Evolutionary conservation across 352 stramenopile genomes (phyloP).

Genomic region (Phytophthora gonapodyides): DNA sequence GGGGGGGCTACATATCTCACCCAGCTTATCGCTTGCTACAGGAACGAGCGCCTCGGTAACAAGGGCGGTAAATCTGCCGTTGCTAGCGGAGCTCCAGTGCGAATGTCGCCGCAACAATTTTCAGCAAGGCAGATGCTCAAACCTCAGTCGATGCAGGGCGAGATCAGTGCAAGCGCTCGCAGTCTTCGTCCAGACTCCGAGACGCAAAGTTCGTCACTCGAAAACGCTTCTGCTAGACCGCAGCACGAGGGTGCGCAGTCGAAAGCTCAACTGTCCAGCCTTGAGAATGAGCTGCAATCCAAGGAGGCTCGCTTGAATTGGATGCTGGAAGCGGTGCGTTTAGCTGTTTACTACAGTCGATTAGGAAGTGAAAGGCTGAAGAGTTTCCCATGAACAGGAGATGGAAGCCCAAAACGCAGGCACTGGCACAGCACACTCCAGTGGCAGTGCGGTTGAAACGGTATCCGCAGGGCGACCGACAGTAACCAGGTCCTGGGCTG

Average conservation of each 20-base stretch:
- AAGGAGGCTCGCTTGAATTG: slow-evolving; percentile 69
- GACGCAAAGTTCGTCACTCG: slow-evolving; percentile 3
- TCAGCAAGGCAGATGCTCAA: slow-evolving; percentile 36
- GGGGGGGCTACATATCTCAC: neutral
- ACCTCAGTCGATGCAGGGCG: slow-evolving; percentile 1
- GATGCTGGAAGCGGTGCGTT: slow-evolving; percentile 69
- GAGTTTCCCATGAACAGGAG: slow-evolving; percentile 39
- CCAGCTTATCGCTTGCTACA: neutral
- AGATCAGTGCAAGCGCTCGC: slow-evolving; percentile 11
- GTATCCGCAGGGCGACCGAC: slow-evolving; percentile 14
- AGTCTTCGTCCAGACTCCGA: slow-evolving; percentile 12
- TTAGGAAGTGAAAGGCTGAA: slow-evolving; percentile 4
- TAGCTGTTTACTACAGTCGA: neutral
- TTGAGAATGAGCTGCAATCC: slow-evolving; percentile 58
- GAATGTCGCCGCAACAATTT: slow-evolving; percentile 32
- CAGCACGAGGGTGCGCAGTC: slow-evolving; percentile 16
- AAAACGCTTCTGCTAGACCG: neutral
- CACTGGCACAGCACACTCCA: neutral
- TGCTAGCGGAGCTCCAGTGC: slow-evolving; percentile 2
- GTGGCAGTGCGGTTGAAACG: neutral
- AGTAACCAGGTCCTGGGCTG: slow-evolving; percentile 57
- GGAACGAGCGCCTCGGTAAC: slow-evolving; percentile 15
- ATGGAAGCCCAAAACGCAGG: slow-evolving; percentile 72
- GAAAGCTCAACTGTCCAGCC: slow-evolving; percentile 39
- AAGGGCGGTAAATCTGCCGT: slow-evolving; percentile 9